Conservation (phyloP, 441 rosid genomes). For the Euphorbia corollata region DNA sequence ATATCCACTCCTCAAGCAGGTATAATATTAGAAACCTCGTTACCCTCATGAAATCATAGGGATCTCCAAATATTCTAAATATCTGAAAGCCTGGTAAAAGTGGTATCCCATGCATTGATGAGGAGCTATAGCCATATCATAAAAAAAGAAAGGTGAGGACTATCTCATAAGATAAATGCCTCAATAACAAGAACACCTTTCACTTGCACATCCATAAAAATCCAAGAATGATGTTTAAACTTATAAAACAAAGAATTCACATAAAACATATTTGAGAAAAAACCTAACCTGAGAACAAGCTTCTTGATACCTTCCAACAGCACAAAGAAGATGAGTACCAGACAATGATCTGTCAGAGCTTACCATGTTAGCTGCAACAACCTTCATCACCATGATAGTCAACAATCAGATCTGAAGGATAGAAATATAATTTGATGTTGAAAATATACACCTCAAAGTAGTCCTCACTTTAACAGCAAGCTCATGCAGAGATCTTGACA, state of each 20-base stretch:
- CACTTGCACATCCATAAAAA: neutral
- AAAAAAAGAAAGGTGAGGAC: neutral
- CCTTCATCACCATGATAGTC: slow-evolving; percentile 38
- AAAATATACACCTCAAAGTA: too few relatives aligned
- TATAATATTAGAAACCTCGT: neutral
- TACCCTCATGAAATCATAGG: neutral
- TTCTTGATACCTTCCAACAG: slow-evolving; percentile 95
- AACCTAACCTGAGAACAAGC: slow-evolving; percentile 93
- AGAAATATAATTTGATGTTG: slow-evolving; percentile 1
- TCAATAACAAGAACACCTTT: neutral
- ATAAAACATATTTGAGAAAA: slow-evolving; percentile 7
- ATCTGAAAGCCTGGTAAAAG: neutral
- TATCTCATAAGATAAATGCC: too few relatives aligned
- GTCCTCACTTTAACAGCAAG: slow-evolving; percentile 79
- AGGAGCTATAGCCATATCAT: neutral
- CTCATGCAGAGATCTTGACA: slow-evolving; percentile 88
- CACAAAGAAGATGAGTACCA: slow-evolving; percentile 92
- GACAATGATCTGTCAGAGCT: slow-evolving; percentile 79
- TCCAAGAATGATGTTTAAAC: neutral
- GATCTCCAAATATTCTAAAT: neutral
- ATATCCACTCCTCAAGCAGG: neutral
- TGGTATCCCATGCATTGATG: neutral
- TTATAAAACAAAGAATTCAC: neutral
- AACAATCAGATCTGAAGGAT: slow-evolving; percentile 7
- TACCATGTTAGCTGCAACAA: slow-evolving; percentile 98